Percentiles rank a stretch among this genome's conserved stretches.
Conservation (phyloP, 208 protist species). For the Trypanosoma platydactyli region DNA sequence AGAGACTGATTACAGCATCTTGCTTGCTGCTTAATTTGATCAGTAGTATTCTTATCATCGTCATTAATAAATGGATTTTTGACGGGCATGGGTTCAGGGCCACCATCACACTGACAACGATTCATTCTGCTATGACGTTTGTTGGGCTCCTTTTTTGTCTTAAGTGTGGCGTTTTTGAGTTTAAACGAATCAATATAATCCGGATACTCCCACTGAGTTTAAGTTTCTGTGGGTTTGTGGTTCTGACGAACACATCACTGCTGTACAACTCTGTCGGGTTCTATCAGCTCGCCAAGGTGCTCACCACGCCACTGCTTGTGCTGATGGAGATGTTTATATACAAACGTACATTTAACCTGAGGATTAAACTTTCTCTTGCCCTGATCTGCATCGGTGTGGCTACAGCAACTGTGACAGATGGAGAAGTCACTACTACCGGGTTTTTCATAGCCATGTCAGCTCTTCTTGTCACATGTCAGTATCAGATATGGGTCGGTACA, state of each 20-base stretch:
- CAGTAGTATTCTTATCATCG: conserved; percentile 57
- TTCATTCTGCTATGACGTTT: conserved; percentile 72
- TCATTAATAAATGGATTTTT: conserved; percentile 76
- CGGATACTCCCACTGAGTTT: conserved; percentile 71
- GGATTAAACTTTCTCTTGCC: conserved; percentile 51
- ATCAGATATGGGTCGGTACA: conserved; percentile 87
- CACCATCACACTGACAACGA: conserved; percentile 58
- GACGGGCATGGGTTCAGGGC: conserved; percentile 47
- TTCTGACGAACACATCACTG: conserved; percentile 86
- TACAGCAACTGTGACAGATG: conserved; percentile 71
- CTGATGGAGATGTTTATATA: conserved; percentile 71
- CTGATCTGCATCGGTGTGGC: conserved; percentile 67
- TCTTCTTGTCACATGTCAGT: conserved; percentile 77
- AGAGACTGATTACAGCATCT: conserved; percentile 22
- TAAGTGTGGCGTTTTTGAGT: conserved; percentile 46
- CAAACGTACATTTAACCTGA: conserved; percentile 40
- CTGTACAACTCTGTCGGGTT: conserved; percentile 89
- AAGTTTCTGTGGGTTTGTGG: conserved; percentile 88
- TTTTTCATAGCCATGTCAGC: conserved; percentile 60
- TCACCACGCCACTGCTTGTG: conserved; percentile 71
- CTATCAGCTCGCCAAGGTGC: conserved; percentile 89
- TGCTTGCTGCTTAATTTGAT: conserved; percentile 63
- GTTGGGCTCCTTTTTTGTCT: conserved; percentile 50
- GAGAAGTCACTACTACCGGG: conserved; percentile 65
- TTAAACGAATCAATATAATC: conserved; percentile 42